Conservation (phyloP, 345 rosid species). For the Dipteronia dyeriana region DNA sequence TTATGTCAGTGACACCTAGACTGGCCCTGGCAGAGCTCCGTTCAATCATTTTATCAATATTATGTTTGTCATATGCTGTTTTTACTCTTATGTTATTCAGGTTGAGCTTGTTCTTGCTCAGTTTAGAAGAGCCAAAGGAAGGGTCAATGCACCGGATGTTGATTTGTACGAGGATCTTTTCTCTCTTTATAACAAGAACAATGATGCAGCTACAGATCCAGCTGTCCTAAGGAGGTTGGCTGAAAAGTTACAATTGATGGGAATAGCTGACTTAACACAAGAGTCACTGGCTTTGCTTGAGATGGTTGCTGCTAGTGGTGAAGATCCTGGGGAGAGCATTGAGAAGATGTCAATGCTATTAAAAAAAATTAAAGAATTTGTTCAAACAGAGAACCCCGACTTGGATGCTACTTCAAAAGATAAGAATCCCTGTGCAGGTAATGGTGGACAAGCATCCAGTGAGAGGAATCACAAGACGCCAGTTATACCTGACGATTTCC, state of each 20-base stretch:
- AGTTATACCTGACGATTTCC: conserved; percentile 91
- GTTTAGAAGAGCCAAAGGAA: conserved; percentile 87
- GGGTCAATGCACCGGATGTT: conserved; percentile 61
- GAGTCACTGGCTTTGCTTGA: conserved; percentile 93
- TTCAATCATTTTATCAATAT: not conserved
- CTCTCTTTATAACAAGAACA: conserved; percentile 55
- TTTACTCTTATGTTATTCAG: conserved; percentile 37
- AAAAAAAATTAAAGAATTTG: conserved; percentile 82
- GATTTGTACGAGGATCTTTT: conserved; percentile 65
- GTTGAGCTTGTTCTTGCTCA: conserved; percentile 88
- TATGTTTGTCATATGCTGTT: conserved; percentile 1
- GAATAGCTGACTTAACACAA: conserved; percentile 73
- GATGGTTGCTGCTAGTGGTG: conserved; percentile 67
- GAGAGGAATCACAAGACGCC: conserved; percentile 64
- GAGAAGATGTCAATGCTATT: conserved; percentile 86
- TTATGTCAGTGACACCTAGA: not conserved
- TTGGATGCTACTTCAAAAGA: conserved; percentile 45
- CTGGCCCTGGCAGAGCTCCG: conserved; percentile 5
- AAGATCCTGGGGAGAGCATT: conserved; percentile 75
- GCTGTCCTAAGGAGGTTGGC: conserved; percentile 59
- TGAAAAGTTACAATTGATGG: conserved; percentile 71
- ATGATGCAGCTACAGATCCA: conserved; percentile 49
- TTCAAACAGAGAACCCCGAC: conserved; percentile 71
- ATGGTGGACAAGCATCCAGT: conserved; percentile 57
- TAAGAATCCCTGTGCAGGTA: conserved; percentile 41